Conservation (phyloP, 1,284 basidiomycete genomes). For the Cryptococcus sp. region DNA sequence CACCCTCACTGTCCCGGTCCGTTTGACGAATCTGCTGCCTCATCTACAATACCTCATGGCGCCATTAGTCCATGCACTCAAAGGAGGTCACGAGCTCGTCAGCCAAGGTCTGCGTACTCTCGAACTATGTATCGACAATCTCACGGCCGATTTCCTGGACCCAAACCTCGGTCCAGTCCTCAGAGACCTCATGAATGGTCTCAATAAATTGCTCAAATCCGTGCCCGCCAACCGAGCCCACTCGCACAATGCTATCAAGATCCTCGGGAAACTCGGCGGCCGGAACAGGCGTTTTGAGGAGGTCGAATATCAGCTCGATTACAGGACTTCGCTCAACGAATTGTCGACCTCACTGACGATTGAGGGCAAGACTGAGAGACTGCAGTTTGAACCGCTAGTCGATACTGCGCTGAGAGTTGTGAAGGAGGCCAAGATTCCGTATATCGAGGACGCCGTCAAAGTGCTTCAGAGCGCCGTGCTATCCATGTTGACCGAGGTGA, state of each 20-base stretch:
- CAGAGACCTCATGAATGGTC: conserved; percentile 89
- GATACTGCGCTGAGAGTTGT: conserved; percentile 67
- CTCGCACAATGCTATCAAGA: conserved; percentile 92
- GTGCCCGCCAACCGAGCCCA: conserved; percentile 86
- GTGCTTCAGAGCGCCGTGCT: conserved; percentile 72
- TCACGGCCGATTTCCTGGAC: conserved; percentile 97
- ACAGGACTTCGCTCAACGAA: conserved; percentile 63
- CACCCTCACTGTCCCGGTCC: conserved; percentile 92
- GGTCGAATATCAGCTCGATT: conserved; percentile 73
- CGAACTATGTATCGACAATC: conserved; percentile 98
- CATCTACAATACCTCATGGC: conserved; percentile 96
- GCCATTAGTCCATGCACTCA: conserved; percentile 86
- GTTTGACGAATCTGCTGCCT: conserved; percentile 91
- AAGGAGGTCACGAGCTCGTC: conserved; percentile 82
- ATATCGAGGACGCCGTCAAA: conserved; percentile 71
- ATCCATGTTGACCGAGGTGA: conserved; percentile 70
- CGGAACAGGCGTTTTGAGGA: conserved; percentile 83
- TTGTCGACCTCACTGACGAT: conserved; percentile 71
- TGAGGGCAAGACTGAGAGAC: conserved; percentile 61
- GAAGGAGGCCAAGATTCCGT: conserved; percentile 57
- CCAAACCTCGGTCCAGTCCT: conserved; percentile 91
- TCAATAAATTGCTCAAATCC: conserved; percentile 86
- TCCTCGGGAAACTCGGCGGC: conserved; percentile 94
- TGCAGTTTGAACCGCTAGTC: conserved; percentile 71
- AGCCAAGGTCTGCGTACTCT: conserved; percentile 94